Base-by-base conservation (phyloP, 225 moss, liverwort and hornwort genomes). In the Pleurozium schreberi region DNA sequence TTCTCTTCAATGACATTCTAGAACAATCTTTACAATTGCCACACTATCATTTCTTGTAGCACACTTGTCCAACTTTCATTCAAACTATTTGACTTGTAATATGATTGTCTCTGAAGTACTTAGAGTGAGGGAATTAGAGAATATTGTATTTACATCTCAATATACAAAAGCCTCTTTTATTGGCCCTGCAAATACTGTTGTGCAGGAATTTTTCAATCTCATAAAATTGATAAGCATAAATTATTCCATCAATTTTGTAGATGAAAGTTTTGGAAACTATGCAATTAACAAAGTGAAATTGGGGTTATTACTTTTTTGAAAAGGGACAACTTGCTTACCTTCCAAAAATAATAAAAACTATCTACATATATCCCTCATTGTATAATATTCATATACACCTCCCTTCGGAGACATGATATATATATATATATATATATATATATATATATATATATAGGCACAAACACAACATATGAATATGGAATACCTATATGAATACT, bases 321-420 rank as follows among this genome's bases (percentile, higher is more conserved):
- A 42, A 43, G 6, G 45, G 3, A 42, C 8, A 26, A 70, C 0
- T 1, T 2, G 3, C 43, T 16, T 43, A 5, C 6, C 9, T 8
- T 27, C 4, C 3, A 27, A 5, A 26, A 15, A 26, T 43, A 26
- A 8, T 9, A 70, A 21, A 27, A 42, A 27, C 15, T 26, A 26
- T 2, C 1, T 5, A 1, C 9, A 0, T 18, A 0, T 0, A 42
- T 12, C 8, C 42, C 1, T 69, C 5, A 25, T 27, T 9, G 27
- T 26, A 40, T 14, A 23, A n/a, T 25, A 23, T 23, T 4, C 8
- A 21, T 21, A 21, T 36, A 18, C 34, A 33, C 3, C 10, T 5
- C 19, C 11, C 20, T 34, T 1, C 0, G 0, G 0, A 69, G 25
- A 42, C 3, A 25, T 14, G 8, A 14, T 70, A 45, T 12, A 43